phyloP scores from a whole-genome alignment of 257 asterid species.

The Schizonepeta tenuifolia region DNA sequence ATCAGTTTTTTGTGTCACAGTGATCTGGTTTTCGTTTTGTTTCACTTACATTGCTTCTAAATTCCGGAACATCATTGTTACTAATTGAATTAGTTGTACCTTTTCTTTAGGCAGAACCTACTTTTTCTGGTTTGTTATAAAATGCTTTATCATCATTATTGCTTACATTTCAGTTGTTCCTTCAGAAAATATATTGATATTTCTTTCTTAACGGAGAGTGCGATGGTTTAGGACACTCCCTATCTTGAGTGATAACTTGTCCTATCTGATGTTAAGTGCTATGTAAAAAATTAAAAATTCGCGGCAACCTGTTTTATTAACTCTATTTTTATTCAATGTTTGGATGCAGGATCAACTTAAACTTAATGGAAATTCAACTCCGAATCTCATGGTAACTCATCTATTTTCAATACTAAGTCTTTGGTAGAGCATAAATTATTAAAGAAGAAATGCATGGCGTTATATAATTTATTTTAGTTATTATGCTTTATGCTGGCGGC shows the following conservation, averaged over 20 bases:
- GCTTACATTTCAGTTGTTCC: not conserved
- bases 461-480: not conserved
- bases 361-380: constrained; percentile 46
- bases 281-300: not conserved
- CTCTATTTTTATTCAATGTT: not conserved
- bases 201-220: not conserved
- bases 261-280: not conserved
- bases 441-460: not conserved
- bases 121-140: not conserved
- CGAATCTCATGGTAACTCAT: constrained; percentile 51
- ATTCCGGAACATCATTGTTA: not conserved
- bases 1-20: not conserved
- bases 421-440: not conserved
- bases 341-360: constrained; percentile 59
- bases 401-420: not conserved
- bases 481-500: not conserved
- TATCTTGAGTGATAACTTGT: constrained; percentile 8
- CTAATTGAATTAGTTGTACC: not conserved
- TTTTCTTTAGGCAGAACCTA: not conserved
- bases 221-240: not conserved
- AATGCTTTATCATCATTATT: not conserved
- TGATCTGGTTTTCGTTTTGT: not conserved
- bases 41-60: not conserved
- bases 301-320: not conserved
- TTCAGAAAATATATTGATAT: not conserved